Evolutionary conservation across 129 eudicot genomes (phyloP), one percentile per base, ranked within the genome.

Genomic region (sunflower (Helianthus annuus)): DNA sequence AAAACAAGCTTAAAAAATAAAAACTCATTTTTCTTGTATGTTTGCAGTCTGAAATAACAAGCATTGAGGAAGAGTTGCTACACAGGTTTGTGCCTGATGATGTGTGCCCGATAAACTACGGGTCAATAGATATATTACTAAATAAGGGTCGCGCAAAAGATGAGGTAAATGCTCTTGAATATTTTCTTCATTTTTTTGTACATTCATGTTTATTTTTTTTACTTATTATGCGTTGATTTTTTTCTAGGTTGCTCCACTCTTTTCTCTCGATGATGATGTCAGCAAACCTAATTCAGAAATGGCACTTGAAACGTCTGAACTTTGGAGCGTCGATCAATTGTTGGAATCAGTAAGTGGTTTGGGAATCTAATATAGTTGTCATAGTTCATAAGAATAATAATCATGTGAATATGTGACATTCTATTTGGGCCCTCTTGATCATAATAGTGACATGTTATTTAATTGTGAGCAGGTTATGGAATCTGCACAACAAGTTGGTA

Each of bases 81-180:
- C 52, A 86, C 76, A 83, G 66, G 68, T 89, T 89, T 73, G 82
- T 89, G 70, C 96, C 96, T 40, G 96, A 89, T 82, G 96, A 89
- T 59, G 83, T 75, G 32, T 89, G 91, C 36, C 96, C 89, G 15
- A 68, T 75, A 74, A 86, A 73, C 57, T 80, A 85, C 69, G 82
- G 81, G 24, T 60, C 48, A 16, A 39, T 68, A 48, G 71, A 67
- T 34, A 68, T 67, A 57, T 75, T 64, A 62, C 55, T 64, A 29
- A 24, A 84, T 68, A 38, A 79, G 75, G 70, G 81, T 76, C 75
- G 53, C 58, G 53, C 27, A 29, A 71, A 66, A 44, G 87, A 81
- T 72, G 82, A 70, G 79, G 91, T 84, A 68, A 45, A 70, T 10
- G 3, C 65, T 69, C 19, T n/a, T 51, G 22, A 59, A 48, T 69